Base-by-base conservation (phyloP, 75 land plant genomes). In the Selaginella moellendorffii region DNA sequence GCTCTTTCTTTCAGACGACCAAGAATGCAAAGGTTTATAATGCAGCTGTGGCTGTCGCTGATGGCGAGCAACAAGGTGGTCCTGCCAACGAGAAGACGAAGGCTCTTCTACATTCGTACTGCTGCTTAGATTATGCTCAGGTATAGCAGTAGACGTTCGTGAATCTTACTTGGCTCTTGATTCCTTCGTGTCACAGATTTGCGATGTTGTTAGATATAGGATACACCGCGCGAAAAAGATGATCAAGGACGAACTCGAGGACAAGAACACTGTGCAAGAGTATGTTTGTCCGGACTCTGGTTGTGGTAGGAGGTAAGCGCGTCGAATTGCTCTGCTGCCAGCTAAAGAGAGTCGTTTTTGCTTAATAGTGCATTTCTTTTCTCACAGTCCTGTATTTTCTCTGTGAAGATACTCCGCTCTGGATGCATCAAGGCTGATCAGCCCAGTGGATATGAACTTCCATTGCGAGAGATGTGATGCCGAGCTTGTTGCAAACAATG, bases 81-180 rank as follows among this genome's bases (percentile, higher is more conserved):
- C 14, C 46, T 36, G 10, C 5, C 5, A 86, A 88, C 31, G 97
- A 92, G 65, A 92, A 92, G 70, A 58, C 69, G 26, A 92, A 92
- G 74, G 31, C 83, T 71, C 98, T 88, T 62, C 82, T 85, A 12
- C 95, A 88, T 62, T 92, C 98, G 31, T 92, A 92, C 63, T 92
- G 98, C 79, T 92, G 96, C 53, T 56, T 92, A 51, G 98, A 92
- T 71, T 92, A 92, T 78, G 82, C 98, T 24, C 97, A 91, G 97
- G 97, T 85, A 46, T 2, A n/a, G 24, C 64, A 19, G 12, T 36
- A 24, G 14, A 10, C 29, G 5, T 36, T 36, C 14, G 14, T 5
- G 5, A 36, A 5, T 36, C 14, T 5, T 5, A 36, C 46, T 36
- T 36, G 29, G 53, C 29, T 68, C 21, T 69, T 23, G 27, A 20